Conservation (phyloP, 2,329 filamentous ascomycete species). For the Pseudogymnoascus sp. region DNA sequence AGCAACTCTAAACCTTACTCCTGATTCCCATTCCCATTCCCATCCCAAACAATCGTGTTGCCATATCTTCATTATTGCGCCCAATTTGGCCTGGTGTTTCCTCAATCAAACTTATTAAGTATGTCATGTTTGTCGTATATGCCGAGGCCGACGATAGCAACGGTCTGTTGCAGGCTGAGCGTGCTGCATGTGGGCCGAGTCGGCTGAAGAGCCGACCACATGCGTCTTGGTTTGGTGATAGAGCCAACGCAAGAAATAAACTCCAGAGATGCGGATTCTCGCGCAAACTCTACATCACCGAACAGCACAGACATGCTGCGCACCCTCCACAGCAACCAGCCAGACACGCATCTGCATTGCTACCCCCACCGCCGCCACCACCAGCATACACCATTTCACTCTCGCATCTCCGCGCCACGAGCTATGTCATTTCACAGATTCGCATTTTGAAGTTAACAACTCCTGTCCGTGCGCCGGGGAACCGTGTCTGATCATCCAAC, state of each 20-base stretch:
- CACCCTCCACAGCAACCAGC: background rate
- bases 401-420: background rate
- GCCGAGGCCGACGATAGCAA: background rate
- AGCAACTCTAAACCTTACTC: background rate
- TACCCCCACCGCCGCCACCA: background rate
- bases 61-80: background rate
- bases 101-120: background rate
- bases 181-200: background rate
- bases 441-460: background rate
- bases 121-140: background rate
- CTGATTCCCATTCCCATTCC: background rate
- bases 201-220: background rate
- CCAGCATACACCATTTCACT: background rate
- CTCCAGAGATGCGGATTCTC: slow-evolving; percentile 25
- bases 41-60: background rate
- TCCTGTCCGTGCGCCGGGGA: background rate
- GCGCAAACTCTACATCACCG: background rate
- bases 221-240: background rate
- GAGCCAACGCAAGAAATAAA: background rate
- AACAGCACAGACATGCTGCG: background rate
- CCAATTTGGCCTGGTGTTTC: background rate
- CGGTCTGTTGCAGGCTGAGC: background rate
- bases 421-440: background rate
- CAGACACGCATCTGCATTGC: background rate
- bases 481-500: slow-evolving; percentile 9